phyloP scores from a whole-genome alignment of 345 rosid genomes.

The Eutrema japonicum region DNA sequence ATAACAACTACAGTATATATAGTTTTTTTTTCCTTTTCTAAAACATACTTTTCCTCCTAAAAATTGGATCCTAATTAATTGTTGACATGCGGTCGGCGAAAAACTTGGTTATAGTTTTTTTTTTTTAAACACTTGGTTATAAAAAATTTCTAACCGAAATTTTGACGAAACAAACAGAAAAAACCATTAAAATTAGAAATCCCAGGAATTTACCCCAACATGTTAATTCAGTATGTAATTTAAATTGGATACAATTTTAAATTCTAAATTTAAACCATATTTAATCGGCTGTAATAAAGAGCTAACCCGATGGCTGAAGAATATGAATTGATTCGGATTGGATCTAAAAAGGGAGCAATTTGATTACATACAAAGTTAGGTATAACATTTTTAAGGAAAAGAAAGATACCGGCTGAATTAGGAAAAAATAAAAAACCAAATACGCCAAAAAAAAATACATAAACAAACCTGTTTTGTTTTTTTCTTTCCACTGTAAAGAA shows the following conservation, averaged over 20 bases:
- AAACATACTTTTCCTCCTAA: conserved; percentile 17
- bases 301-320: neutral
- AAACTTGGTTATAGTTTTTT: conserved; percentile 20
- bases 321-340: neutral
- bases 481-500: neutral
- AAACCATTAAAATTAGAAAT: neutral
- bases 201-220: neutral
- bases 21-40: neutral
- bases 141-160: conserved; percentile 2
- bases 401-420: neutral
- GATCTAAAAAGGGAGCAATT: neutral
- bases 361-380: conserved; percentile 6
- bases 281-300: conserved; percentile 16
- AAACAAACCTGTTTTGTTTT: neutral
- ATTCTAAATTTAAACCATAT: neutral
- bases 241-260: neutral
- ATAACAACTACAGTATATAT: conserved; percentile 14
- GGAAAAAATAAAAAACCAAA: neutral
- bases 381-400: neutral
- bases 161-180: neutral
- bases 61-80: conserved; percentile 28
- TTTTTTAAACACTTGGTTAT: conserved; percentile 22
- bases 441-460: neutral
- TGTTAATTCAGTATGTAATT: neutral
- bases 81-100: conserved; percentile 32